Base-by-base conservation (phyloP, 306 rosid genomes). In the Medicago arabica region DNA sequence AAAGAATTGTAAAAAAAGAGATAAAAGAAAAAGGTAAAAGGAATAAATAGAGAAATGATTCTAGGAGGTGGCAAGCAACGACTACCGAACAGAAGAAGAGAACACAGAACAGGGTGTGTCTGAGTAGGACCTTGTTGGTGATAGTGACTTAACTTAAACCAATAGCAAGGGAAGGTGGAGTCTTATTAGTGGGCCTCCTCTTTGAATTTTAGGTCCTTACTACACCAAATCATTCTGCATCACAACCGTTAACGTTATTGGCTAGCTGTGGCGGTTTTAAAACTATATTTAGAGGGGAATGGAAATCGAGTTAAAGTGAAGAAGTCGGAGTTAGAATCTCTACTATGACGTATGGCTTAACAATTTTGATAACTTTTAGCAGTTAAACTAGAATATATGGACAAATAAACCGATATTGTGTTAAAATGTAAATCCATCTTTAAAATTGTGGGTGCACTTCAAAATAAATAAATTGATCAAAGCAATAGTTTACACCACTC, bases 191-290 rank as follows among this genome's bases (percentile, higher is more conserved):
- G 19, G 21, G 39, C 25, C 18, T 80, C 46, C 11, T 54, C 59
- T 81, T 81, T 74, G 61, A 71, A 83, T 44, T 88, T 82, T 79
- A 28, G 88, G 86, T 85, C 88, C 86, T 85, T 80, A 85, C 85
- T 77, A 2, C 25, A 77, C 23, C 75, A 38, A 36, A 15, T 62
- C 6, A 8, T 15, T 34, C 46, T 62, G 25, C 44, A 36, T 17
- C 69, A 38, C 25, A 39, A 65, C 70, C 51, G 70, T 65, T 65
- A n/a, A 9, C 41, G 17, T 62, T 62, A n/a, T 62, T 59, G 38
- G 9, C 4, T 6, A 4, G 12, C 5, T 6, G 7, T 50, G 9
- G 4, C 10, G 21, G 57, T n/a, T 50, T 6, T 50, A 7, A n/a
- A 15, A 49, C 17, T 9, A 3, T 10, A 5, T 43, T 43, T 40